Percentiles rank a stretch among this genome's conserved stretches.
phyloP scores from a whole-genome alignment of 2,329 filamentous ascomycete genomes.

The Gremmenia infestans region DNA sequence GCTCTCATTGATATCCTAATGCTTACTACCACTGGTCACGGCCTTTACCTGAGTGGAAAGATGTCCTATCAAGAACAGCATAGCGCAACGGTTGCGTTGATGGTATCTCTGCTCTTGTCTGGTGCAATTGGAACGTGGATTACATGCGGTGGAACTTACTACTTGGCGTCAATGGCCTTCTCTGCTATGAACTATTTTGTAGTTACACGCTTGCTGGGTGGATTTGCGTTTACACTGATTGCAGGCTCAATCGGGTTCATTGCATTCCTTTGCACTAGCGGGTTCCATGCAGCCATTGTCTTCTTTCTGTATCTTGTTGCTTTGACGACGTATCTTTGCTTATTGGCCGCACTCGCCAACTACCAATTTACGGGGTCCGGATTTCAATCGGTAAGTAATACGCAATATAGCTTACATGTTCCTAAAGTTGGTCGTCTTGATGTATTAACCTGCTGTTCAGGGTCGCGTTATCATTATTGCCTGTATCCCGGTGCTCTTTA shows the following conservation, averaged over 20 bases:
- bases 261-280: slow-evolving; percentile 41
- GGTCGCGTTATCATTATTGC: slow-evolving; percentile 49
- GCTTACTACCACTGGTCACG: slow-evolving; percentile 53
- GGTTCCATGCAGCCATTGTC: slow-evolving; percentile 44
- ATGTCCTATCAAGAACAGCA: slow-evolving; percentile 49
- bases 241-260: slow-evolving; percentile 43
- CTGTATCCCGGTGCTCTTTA: slow-evolving; percentile 50
- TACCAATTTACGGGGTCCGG: slow-evolving; percentile 27
- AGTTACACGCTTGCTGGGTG: slow-evolving; percentile 42
- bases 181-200: slow-evolving; percentile 39
- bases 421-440: slow-evolving; percentile 33
- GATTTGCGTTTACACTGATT: slow-evolving; percentile 38
- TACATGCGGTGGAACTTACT: slow-evolving; percentile 57
- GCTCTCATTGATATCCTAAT: slow-evolving; percentile 57
- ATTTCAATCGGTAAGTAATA: slow-evolving; percentile 7
- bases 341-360: slow-evolving; percentile 44
- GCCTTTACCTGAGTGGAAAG: slow-evolving; percentile 53
- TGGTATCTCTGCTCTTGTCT: slow-evolving; percentile 54
- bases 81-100: slow-evolving; percentile 50
- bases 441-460: neutral
- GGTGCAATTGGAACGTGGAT: slow-evolving; percentile 60
- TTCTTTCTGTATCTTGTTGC: slow-evolving; percentile 56
- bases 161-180: slow-evolving; percentile 52
- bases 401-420: neutral
- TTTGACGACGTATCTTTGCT: slow-evolving; percentile 53